Evolutionary conservation across 192 early-diverging fungal genomes (phyloP), one percentile per base, ranked within the genome.

Genomic region (Obelidium mucronatum): DNA sequence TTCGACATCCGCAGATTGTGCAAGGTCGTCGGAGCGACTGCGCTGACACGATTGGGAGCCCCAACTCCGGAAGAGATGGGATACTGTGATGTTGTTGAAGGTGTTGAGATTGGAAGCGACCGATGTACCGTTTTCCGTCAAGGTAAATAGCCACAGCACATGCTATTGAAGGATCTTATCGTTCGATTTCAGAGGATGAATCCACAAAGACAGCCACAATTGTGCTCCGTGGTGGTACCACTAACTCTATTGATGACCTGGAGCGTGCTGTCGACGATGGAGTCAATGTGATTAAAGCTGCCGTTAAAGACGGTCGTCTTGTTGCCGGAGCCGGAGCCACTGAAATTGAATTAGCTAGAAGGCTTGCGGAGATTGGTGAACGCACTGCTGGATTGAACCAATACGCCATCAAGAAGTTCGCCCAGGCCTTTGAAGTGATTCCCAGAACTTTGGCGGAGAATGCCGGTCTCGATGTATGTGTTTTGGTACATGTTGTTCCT

Each of bases 181-280:
- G 34, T 19, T 26, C 1, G 28, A 19, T 28, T 24, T 35, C 24
- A 80, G 93, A 95, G 52, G 89, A 92, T 69, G 96, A 96, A 48
- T 85, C 80, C 40, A 92, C 92, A 58, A 93, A 93, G 80, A 94
- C 96, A 40, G 93, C 94, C 26, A 99, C 97, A 8, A 95, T 99
- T 77, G 94, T 99, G 37, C 86, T 99, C 61, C 94, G 97, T 77
- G 97, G 97, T 53, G 96, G 94, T 4, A 99, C 97, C 6, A 90
- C 90, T 79, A 99, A 99, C 85, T 84, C 90, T 69, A 90, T 99
- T 80, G 97, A 99, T 76, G 97, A 99, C 85, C 87, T 97, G 62
- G 97, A 99, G 84, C 93, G 97, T 60, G 96, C 97, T 22, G 88
- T 99, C 36, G 97, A 99, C 82, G 97, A 98, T 78, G 97, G 97